Conservation (phyloP, 352 stramenopile genomes). For the Phytophthora cryptogea region DNA sequence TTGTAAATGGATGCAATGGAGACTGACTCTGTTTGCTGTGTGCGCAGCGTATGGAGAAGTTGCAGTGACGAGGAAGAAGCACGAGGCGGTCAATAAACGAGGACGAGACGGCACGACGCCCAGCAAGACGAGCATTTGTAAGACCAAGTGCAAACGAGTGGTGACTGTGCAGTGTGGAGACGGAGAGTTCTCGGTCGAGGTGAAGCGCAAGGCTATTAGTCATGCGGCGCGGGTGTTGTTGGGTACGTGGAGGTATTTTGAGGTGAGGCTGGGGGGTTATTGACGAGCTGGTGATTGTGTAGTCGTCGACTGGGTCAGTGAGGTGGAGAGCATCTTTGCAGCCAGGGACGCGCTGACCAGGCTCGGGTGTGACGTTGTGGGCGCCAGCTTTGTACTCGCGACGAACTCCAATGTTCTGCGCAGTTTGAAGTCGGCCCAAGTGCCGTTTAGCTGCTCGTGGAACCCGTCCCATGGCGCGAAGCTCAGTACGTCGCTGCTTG, state of each 20-base stretch:
- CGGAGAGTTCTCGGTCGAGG: conserved; percentile 28
- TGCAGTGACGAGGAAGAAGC: conserved; percentile 29
- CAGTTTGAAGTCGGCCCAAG: conserved; percentile 41
- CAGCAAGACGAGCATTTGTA: conserved; percentile 9
- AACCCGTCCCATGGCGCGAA: conserved; percentile 40
- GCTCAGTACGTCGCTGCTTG: conserved; percentile 17
- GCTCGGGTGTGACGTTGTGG: conserved; percentile 52
- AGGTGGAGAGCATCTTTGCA: conserved; percentile 46
- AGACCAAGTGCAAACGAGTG: conserved; percentile 31
- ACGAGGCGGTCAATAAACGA: conserved; percentile 6
- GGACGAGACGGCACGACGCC: conserved; percentile 8
- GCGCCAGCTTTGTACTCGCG: conserved; percentile 50
- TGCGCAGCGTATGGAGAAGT: conserved; percentile 51
- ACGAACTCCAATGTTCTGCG: conserved; percentile 41
- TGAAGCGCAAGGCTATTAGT: conserved; percentile 35
- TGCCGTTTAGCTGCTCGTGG: conserved; percentile 57
- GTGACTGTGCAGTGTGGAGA: conserved; percentile 31
- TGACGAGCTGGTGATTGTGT: conserved; percentile 2
- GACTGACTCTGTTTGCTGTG: conserved; percentile 1
- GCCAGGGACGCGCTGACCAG: conserved; percentile 44
- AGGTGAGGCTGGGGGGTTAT: not conserved
- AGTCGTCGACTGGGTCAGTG: conserved; percentile 65
- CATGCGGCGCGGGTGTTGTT: conserved; percentile 31
- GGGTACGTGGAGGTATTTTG: conserved; percentile 13
- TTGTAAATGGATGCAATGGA: not conserved